These are phyloP conservation scores for Corylus avellana DNA, from an alignment of 306 rosid genomes.

Conservation along the genomic window DNA sequence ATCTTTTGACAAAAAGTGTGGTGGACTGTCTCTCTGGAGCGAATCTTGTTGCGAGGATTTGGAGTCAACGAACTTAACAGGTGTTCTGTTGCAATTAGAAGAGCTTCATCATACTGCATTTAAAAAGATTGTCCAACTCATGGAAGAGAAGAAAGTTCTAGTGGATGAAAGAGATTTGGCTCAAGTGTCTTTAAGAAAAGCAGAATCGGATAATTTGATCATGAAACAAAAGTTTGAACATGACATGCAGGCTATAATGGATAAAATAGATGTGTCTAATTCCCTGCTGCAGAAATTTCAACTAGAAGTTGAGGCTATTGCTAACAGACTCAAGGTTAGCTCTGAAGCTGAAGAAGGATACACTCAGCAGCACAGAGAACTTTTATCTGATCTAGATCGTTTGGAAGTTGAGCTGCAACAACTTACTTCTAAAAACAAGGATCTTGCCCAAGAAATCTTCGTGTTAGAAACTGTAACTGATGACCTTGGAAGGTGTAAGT, in stretches of 20 bases:
- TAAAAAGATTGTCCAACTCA: conserved; percentile 56
- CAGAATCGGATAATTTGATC: conserved; percentile 56
- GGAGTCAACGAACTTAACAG: conserved; percentile 50
- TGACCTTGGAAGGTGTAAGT: conserved; percentile 60
- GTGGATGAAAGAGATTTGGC: conserved; percentile 53
- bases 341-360: conserved; percentile 61
- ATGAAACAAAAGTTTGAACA: conserved; percentile 62
- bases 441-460: conserved; percentile 57
- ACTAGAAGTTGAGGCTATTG: conserved; percentile 59
- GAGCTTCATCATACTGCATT: conserved; percentile 57
- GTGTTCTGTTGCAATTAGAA: conserved; percentile 55
- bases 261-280: conserved; percentile 52
- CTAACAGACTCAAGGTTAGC: conserved; percentile 48
- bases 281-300: conserved; percentile 68
- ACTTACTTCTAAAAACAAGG: conserved; percentile 63
- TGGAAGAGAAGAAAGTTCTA: conserved; percentile 62
- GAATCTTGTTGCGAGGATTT: conserved; percentile 43
- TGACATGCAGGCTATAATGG: conserved; percentile 44
- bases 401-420: conserved; percentile 71
- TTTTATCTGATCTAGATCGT: conserved; percentile 57
- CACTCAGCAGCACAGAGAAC: conserved; percentile 55
- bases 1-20: conserved; percentile 43
- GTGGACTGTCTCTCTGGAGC: conserved; percentile 40
- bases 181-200: conserved; percentile 50
- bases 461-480: conserved; percentile 46